Evolutionary conservation across 139 green algal species (phyloP).

Genomic region (Chlorella sp.): DNA sequence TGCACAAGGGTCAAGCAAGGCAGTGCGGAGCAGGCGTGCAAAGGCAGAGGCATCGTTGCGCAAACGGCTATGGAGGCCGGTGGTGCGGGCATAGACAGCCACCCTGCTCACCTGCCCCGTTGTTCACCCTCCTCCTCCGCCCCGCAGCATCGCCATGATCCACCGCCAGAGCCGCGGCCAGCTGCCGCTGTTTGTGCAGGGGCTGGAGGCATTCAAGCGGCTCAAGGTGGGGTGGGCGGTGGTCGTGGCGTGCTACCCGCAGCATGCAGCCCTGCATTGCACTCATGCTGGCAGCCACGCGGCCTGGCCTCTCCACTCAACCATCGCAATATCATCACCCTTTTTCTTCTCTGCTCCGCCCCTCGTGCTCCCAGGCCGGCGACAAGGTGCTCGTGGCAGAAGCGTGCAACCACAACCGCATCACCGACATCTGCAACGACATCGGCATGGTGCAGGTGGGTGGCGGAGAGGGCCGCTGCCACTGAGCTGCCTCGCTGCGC

Average conservation of each 20-base stretch:
- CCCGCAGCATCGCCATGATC: constrained; percentile 52
- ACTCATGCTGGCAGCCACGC: no score
- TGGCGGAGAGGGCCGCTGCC: neutral
- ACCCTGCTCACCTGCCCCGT: no score
- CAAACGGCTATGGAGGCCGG: no score
- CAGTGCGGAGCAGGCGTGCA: neutral
- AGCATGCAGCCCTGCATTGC: no score
- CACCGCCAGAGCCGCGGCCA: constrained; percentile 59
- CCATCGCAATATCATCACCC: neutral
- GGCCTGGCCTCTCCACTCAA: no score
- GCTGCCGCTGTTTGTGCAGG: constrained; percentile 62
- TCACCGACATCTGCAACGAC: constrained; percentile 74
- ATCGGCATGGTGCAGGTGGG: constrained; percentile 69
- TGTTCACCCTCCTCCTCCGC: neutral
- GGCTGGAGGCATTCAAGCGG: constrained; percentile 47
- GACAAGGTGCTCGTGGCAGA: constrained; percentile 68
- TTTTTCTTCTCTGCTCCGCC: neutral
- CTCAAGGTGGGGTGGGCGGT: constrained; percentile 16
- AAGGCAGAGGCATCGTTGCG: no score
- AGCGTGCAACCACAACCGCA: constrained; percentile 81
- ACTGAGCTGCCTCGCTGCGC: no score
- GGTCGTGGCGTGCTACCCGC: no score
- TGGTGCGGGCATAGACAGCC: no score
- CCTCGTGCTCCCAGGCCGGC: neutral
- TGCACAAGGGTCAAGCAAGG: neutral